Base-by-base conservation (phyloP, 2,329 filamentous ascomycete species). In the Byssoonygena ceratinophila region DNA sequence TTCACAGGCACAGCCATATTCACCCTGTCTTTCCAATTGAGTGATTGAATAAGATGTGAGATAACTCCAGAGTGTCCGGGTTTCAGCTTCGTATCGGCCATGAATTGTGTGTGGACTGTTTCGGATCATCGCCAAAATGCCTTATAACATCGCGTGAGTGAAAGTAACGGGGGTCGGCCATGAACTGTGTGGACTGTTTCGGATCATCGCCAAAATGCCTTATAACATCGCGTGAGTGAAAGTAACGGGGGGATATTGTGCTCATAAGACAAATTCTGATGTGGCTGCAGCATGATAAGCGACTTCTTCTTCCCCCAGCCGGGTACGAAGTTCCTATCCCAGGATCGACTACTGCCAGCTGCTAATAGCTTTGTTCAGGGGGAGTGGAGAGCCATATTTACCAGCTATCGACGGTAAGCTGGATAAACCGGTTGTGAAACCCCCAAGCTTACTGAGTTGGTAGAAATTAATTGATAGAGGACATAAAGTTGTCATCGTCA, bases 281-380 rank as follows among this genome's bases (percentile, higher is more conserved):
- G 54, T 8, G 23, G 1, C 11, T 53, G 11, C 59, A 82, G 79
- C 55, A 98, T 98, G 92, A 87, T 96, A 68, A 90, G 91, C 79
- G 92, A 98, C 76, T 96, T 94, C 78, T 98, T 98, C 82, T 98
- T 94, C 67, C 92, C 92, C 12, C 91, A 97, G 65, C 91, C 92
- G 49, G 90, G 76, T 76, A 66, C 50, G 69, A 51, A 20, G 14
- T 16, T 20, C 5, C 4, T 23, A 4, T 11, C 18, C 11, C 11
- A 23, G 4, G 14, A 16, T 12, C n/a, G 40, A n/a, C 6, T 5
- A 23, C n/a, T n/a, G n/a, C 32, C 32, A 8, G 14, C 32, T 32
- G 22, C 47, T 50, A 16, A 50, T 27, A 43, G 12, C n/a, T 31
- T 20, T 12, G 23, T 31, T 23, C 25, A 78, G 79, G 92, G 65